phyloP scores from a whole-genome alignment of 805 yeast genomes.

The Schizosaccharomyces pombe region ASM294v3 CU329670.1:1897501-1898000 shows the following conservation, averaged over 20 bases:
- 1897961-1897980: neutral
- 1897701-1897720: neutral
- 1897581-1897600: conserved; percentile 11
- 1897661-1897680: conserved; percentile 6
- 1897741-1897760: neutral
- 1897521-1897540: neutral
- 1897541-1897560: neutral
- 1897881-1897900: conserved; percentile 11
- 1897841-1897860: conserved; percentile 14
- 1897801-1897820: neutral
- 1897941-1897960: neutral
- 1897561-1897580: neutral
- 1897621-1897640: conserved; percentile 11
- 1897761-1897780: conserved; percentile 9
- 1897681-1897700: conserved; percentile 6
- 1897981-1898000: neutral
- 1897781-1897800: conserved; percentile 11
- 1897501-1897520: no score
- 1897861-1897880: conserved; percentile 12
- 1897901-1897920: conserved; percentile 3
- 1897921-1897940: neutral
- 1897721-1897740: neutral
- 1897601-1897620: conserved; percentile 15
- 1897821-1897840: neutral
- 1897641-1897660: neutral